Base-by-base conservation (phyloP, 176 grass and related monocot species). In the Cenchrus purpureus region DNA sequence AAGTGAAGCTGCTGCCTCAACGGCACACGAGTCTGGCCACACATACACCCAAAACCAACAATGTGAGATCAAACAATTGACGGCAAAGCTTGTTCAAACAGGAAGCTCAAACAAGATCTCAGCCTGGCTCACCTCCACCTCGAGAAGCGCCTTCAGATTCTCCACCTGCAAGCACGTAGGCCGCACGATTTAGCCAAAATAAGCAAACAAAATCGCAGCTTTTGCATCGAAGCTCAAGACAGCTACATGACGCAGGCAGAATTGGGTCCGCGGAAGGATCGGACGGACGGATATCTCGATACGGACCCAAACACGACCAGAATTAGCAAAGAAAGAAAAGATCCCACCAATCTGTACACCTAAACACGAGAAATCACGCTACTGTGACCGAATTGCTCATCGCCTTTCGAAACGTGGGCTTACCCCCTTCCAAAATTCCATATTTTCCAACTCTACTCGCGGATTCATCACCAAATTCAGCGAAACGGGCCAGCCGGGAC, bases 131-230 rank as follows among this genome's bases (percentile, higher is more conserved):
- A 98, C 97, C 97, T 98, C 97, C 69, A 98, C 97, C 85, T 98
- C 97, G 42, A 98, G 86, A 31, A 98, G 87, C 16, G 93, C 97
- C 79, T 98, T 98, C 65, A 98, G 82, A 92, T 98, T 98, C 84
- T 98, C 97, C 77, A 98, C 93, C 97, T 98, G 87, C 83, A 77
- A 65, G 14, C 58, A 68, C 0, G 32, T 44, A 34, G 8, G 59
- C 22, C 48, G n/a, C 22, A 52, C 25, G 14, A 82, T 74, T 83
- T 44, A 84, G 65, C 34, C 10, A 78, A 44, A 74, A 53, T 32
- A 63, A 63, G 25, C 57, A 29, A 29, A 73, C 5, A 73, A 74
- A 14, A 54, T 10, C 4, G 53, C 29, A 76, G 52, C 28, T 68
- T 87, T 69, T 22, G 3, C 64, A 29, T 57, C 16, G 4, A 54